These are phyloP conservation scores for Didymella glomerata DNA, from an alignment of 2,329 filamentous ascomycete genomes.

Conservation along the genomic window DNA sequence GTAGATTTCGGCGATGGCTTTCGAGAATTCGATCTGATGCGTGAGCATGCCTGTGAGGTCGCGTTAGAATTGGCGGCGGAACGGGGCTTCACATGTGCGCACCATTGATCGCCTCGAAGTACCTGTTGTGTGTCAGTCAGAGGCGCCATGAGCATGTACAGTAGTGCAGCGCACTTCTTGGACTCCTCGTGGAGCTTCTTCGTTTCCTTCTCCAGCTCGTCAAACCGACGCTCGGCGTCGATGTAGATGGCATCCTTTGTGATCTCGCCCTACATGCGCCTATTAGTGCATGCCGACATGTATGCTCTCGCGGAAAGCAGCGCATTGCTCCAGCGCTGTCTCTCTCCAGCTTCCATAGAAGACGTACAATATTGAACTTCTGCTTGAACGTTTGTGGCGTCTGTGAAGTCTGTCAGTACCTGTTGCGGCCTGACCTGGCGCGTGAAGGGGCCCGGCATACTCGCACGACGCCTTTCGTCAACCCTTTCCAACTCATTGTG, in stretches of 20 bases:
- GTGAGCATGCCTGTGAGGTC: conserved; percentile 76
- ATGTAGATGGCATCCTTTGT: conserved; percentile 95
- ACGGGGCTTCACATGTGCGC: conserved; percentile 28
- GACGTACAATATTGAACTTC: conserved; percentile 80
- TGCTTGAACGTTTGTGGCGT: conserved; percentile 91
- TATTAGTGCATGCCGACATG: conserved; percentile 32
- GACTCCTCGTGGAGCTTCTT: conserved; percentile 97
- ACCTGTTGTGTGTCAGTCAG: conserved; percentile 57
- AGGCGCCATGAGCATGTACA: not conserved
- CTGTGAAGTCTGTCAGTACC: conserved; percentile 53
- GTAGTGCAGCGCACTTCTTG: conserved; percentile 67
- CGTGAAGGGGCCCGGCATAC: conserved; percentile 58
- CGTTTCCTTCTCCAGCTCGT: conserved; percentile 93
- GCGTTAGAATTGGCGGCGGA: conserved; percentile 21
- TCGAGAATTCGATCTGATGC: conserved; percentile 98
- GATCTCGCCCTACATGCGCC: conserved; percentile 72
- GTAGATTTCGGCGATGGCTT: conserved; percentile 95
- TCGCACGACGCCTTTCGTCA: conserved; percentile 86
- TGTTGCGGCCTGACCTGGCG: conserved; percentile 21
- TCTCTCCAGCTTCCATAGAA: not conserved
- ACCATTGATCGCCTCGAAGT: conserved; percentile 96
- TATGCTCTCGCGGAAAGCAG: conserved; percentile 28
- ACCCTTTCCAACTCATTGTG: conserved; percentile 94
- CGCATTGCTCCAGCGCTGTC: conserved; percentile 19
- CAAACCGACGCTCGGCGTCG: conserved; percentile 91